Percentiles rank a stretch among this genome's conserved stretches.
Evolutionary conservation across 768 basidiomycete species (phyloP).

Genomic region (Mycena alexandri): DNA sequence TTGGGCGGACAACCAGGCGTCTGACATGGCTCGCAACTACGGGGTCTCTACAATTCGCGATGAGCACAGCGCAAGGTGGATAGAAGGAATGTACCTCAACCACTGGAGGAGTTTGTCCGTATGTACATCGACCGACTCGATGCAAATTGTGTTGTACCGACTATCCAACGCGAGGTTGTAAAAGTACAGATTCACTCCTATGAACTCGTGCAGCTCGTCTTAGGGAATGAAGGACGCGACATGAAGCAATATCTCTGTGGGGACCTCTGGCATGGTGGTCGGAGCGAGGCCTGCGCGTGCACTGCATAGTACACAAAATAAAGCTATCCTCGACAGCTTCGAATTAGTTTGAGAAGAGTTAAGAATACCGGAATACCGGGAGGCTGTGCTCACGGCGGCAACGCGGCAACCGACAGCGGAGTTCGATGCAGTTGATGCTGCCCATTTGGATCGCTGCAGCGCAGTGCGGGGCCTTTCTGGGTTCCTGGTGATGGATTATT

Average conservation of each 20-base stretch:
- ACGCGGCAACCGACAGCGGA: too few species aligned
- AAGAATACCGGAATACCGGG: too few species aligned
- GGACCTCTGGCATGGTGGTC: constrained; percentile 39
- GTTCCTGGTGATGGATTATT: too few species aligned
- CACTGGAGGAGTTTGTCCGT: constrained; percentile 36
- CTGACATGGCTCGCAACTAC: constrained; percentile 41
- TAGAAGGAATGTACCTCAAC: constrained; percentile 40
- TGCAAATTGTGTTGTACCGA: constrained; percentile 44
- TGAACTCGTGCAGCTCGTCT: constrained; percentile 40
- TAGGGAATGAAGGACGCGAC: constrained; percentile 47
- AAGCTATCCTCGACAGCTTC: too few species aligned
- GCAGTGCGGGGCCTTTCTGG: too few species aligned
- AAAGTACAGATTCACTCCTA: constrained; percentile 50
- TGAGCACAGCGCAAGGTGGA: not conserved
- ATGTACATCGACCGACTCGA: constrained; percentile 41
- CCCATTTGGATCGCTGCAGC: too few species aligned
- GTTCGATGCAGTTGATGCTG: too few species aligned
- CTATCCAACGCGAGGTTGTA: constrained; percentile 48
- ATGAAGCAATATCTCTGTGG: constrained; percentile 51
- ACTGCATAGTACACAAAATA: too few species aligned
- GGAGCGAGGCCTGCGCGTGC: too few species aligned
- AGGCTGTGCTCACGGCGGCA: too few species aligned
- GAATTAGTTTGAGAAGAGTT: too few species aligned
- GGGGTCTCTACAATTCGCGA: constrained; percentile 38
- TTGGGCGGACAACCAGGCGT: constrained; percentile 10